These are phyloP conservation scores for Castanopsis chinensis DNA, from an alignment of 306 rosid genomes.

Conservation along the genomic window DNA sequence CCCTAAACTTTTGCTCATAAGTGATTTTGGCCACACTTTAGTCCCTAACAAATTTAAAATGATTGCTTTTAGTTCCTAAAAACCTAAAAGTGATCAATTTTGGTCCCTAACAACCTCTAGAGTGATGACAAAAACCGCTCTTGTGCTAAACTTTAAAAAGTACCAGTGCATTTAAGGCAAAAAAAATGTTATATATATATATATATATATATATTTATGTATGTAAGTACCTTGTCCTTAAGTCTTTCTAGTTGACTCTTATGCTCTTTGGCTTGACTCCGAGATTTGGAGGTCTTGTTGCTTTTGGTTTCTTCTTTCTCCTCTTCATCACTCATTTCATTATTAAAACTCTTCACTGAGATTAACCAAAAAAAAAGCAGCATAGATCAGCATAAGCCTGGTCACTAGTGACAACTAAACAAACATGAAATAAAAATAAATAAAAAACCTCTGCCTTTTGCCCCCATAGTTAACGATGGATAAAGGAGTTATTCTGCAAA, in stretches of 20 bases:
- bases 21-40: no score
- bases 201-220: no score
- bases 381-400: neutral
- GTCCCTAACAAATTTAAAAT: no score
- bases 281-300: slow-evolving; percentile 29
- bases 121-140: no score
- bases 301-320: slow-evolving; percentile 24
- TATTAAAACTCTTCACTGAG: slow-evolving; percentile 31
- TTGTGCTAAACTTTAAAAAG: no score
- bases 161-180: no score
- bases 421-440: neutral
- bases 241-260: slow-evolving; percentile 67
- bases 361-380: neutral
- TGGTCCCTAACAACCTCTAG: no score
- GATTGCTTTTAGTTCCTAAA: no score
- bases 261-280: slow-evolving; percentile 56
- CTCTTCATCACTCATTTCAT: slow-evolving; percentile 16
- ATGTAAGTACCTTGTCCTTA: slow-evolving; percentile 46
- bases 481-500: neutral
- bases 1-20: no score
- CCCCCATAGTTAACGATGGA: neutral
- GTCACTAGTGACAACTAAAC: neutral
- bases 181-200: no score
- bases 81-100: no score
- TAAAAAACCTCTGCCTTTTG: neutral